phyloP scores from a whole-genome alignment of 1,284 basidiomycete genomes.

The Peniophora sp. region DNA sequence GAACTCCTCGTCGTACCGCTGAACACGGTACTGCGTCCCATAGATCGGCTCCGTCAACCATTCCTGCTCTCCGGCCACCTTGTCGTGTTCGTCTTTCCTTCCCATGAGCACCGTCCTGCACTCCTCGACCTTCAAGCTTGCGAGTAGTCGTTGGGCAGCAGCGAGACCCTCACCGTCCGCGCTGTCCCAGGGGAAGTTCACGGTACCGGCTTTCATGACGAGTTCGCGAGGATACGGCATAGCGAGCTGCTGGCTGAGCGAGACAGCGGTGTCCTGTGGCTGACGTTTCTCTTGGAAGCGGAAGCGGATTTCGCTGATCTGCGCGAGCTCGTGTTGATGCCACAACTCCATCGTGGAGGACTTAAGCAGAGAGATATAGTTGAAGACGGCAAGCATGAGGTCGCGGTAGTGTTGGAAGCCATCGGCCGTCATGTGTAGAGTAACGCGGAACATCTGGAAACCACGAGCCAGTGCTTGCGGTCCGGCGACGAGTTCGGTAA shows the following conservation, averaged over 20 bases:
- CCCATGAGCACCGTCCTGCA: conserved; percentile 78
- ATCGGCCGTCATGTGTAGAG: conserved; percentile 75
- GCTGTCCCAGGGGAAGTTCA: conserved; percentile 73
- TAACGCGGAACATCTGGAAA: conserved; percentile 87
- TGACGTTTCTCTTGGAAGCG: conserved; percentile 83
- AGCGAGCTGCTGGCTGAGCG: conserved; percentile 70
- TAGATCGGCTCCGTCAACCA: conserved; percentile 84
- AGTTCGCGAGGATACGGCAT: conserved; percentile 79
- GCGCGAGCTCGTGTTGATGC: conserved; percentile 75
- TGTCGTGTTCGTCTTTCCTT: conserved; percentile 57
- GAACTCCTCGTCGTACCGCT: conserved; percentile 60
- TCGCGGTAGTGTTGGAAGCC: conserved; percentile 81
- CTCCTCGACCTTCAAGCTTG: conserved; percentile 51
- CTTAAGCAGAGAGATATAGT: conserved; percentile 82
- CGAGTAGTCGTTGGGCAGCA: conserved; percentile 63
- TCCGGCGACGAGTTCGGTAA: conserved; percentile 73
- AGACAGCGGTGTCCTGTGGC: conserved; percentile 78
- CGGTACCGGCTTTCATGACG: conserved; percentile 66
- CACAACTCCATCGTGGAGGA: conserved; percentile 63
- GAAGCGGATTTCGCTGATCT: conserved; percentile 75
- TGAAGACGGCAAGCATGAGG: conserved; percentile 71
- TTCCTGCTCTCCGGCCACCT: conserved; percentile 32
- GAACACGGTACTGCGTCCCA: conserved; percentile 74
- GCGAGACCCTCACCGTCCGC: conserved; percentile 33
- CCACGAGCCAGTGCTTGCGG: conserved; percentile 70